These are phyloP conservation scores for Phascolomyces articulosus DNA, from an alignment of 371 early-diverging fungal genomes.

Conservation along the genomic window DNA sequence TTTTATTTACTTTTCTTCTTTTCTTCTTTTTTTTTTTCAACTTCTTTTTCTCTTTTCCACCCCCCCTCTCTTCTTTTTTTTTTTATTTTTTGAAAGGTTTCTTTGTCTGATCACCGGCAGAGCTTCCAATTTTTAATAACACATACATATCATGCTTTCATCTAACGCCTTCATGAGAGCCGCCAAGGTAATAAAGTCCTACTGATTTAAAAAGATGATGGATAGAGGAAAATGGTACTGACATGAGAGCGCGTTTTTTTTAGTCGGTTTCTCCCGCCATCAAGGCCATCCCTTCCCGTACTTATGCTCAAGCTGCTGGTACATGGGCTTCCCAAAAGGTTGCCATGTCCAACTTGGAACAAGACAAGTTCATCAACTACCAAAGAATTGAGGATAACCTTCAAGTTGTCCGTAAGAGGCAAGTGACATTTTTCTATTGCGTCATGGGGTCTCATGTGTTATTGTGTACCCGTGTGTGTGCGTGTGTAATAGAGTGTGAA, in stretches of 20 bases:
- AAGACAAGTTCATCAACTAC: slow-evolving; percentile 93
- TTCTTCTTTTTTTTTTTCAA: background rate
- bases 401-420: slow-evolving; percentile 74
- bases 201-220: too few relatives aligned
- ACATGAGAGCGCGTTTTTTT: background rate
- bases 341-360: slow-evolving; percentile 87
- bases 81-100: slow-evolving; percentile 5
- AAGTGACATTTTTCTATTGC: slow-evolving; percentile 53
- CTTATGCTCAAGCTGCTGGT: slow-evolving; percentile 56
- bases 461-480: too few relatives aligned
- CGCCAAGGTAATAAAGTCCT: slow-evolving; percentile 40
- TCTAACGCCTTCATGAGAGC: slow-evolving; percentile 37
- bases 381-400: slow-evolving; percentile 93
- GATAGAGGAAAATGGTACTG: background rate
- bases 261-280: slow-evolving; percentile 32
- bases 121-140: slow-evolving; percentile 12
- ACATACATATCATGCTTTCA: slow-evolving; percentile 30
- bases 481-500: background rate
- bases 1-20: slow-evolving; percentile 14
- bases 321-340: slow-evolving; percentile 72
- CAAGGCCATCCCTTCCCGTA: slow-evolving; percentile 27
- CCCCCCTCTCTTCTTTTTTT: slow-evolving; percentile 17
- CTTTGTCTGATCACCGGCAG: slow-evolving; percentile 20
- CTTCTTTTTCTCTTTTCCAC: slow-evolving; percentile 12
- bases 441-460: background rate